Conservation (phyloP, 2,329 filamentous ascomycete species). For the Botrytis fabae region DNA sequence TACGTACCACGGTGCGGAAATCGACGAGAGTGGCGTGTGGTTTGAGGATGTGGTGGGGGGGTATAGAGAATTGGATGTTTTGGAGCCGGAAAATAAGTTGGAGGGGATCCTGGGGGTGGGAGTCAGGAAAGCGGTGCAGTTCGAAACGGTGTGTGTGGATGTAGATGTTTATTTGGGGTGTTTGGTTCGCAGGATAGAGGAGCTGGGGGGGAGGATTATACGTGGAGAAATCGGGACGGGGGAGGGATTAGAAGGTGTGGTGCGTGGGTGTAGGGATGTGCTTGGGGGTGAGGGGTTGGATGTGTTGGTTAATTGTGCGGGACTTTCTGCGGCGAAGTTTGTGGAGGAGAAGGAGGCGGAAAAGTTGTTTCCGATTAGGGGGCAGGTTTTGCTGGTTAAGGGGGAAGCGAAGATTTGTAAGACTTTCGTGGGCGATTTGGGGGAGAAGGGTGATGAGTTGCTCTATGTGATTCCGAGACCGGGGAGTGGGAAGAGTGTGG, state of each 20-base stretch:
- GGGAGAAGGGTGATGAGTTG: neutral
- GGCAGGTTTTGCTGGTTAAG: neutral
- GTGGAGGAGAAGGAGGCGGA: neutral
- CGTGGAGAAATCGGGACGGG: neutral
- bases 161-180: neutral
- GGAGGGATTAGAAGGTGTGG: neutral
- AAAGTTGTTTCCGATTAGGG: neutral
- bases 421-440: neutral
- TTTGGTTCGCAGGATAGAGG: neutral
- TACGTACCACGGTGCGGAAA: neutral
- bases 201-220: neutral
- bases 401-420: neutral
- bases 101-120: neutral
- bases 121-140: neutral
- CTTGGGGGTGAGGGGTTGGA: neutral
- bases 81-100: neutral
- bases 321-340: neutral
- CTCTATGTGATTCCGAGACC: slow-evolving; percentile 47
- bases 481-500: slow-evolving; percentile 45
- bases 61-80: neutral
- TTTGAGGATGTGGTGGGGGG: neutral
- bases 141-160: neutral
- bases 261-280: neutral
- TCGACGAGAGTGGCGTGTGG: neutral
- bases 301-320: neutral